Evolutionary conservation across 768 basidiomycete genomes (phyloP).

Genomic region (Leccinum obscurum): DNA sequence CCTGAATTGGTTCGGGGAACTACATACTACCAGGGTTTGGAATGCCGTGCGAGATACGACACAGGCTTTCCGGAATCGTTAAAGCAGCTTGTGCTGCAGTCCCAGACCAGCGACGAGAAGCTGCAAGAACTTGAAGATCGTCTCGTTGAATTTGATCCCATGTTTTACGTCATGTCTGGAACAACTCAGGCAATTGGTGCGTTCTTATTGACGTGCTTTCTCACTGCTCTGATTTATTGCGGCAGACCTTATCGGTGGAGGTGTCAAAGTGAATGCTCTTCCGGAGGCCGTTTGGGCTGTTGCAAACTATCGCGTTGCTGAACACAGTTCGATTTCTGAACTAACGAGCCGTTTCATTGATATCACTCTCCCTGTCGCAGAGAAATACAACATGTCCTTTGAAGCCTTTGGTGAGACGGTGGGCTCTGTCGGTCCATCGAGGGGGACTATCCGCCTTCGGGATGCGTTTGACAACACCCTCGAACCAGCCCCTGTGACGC

Average conservation of each 20-base stretch:
- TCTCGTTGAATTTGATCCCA: conserved; percentile 24
- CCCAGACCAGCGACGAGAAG: conserved; percentile 23
- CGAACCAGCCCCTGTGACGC: conserved; percentile 45
- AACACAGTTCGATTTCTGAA: conserved; percentile 27
- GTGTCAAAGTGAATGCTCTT: conserved; percentile 47
- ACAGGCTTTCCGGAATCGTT: conserved; percentile 31
- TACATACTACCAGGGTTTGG: conserved; percentile 35
- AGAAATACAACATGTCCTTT: conserved; percentile 41
- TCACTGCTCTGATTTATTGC: conserved; percentile 25
- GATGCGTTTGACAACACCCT: conserved; percentile 37
- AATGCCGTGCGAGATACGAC: conserved; percentile 43
- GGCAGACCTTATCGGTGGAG: conserved; percentile 43
- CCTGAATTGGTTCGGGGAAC: conserved; percentile 31
- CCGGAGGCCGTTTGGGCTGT: conserved; percentile 42
- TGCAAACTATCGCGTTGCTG: conserved; percentile 36
- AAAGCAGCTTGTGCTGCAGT: conserved; percentile 24
- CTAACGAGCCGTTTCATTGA: conserved; percentile 15
- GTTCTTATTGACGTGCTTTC: conserved; percentile 2
- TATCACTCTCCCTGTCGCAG: conserved; percentile 17
- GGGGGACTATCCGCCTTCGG: conserved; percentile 38
- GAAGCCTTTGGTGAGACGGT: conserved; percentile 41
- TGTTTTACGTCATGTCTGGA: conserved; percentile 20
- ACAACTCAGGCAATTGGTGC: conserved; percentile 32
- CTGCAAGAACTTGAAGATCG: conserved; percentile 13
- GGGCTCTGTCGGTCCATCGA: conserved; percentile 24